phyloP scores from a whole-genome alignment of 2,329 filamentous ascomycete species.

The Aspergillus clavatus region DNA sequence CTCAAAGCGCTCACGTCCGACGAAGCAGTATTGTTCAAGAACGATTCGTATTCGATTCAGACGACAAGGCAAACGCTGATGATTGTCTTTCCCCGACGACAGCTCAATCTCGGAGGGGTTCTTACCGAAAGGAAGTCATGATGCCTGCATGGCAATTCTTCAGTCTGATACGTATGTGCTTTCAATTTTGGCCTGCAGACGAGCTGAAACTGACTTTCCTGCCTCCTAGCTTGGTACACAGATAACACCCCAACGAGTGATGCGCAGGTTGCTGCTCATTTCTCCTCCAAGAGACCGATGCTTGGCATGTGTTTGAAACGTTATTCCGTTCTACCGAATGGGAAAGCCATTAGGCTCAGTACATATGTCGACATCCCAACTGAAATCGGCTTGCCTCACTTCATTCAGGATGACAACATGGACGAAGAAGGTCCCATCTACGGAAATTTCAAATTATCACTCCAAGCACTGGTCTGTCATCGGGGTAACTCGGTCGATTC shows the following conservation, averaged over 20 bases:
- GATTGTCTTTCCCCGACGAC: conserved; percentile 25
- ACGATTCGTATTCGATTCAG: conserved; percentile 38
- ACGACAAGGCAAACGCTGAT: conserved; percentile 39
- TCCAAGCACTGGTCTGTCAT: conserved; percentile 92
- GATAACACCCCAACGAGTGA: conserved; percentile 61
- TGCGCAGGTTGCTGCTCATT: conserved; percentile 80
- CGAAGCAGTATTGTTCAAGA: conserved; percentile 42
- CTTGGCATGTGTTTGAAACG: conserved; percentile 90
- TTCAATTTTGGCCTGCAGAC: conserved; percentile 3
- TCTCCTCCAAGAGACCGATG: conserved; percentile 74
- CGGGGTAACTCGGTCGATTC: conserved; percentile 78
- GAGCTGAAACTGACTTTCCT: conserved; percentile 32
- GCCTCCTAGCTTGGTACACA: conserved; percentile 77
- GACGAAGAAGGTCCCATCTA: conserved; percentile 63
- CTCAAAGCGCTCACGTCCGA: conserved; percentile 23
- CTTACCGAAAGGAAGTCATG: conserved; percentile 70
- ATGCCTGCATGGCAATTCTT: conserved; percentile 99
- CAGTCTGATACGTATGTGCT: conserved; percentile 74
- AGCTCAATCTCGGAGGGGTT: conserved; percentile 32
- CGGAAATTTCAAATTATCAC: conserved; percentile 85
- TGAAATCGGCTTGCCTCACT: conserved; percentile 76
- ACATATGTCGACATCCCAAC: conserved; percentile 90
- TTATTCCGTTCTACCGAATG: conserved; percentile 69
- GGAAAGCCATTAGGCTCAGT: conserved; percentile 65
- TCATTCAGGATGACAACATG: conserved; percentile 75